Conservation (phyloP, 2,329 filamentous ascomycete species). For the Sarocladiaceae sp. region DNA sequence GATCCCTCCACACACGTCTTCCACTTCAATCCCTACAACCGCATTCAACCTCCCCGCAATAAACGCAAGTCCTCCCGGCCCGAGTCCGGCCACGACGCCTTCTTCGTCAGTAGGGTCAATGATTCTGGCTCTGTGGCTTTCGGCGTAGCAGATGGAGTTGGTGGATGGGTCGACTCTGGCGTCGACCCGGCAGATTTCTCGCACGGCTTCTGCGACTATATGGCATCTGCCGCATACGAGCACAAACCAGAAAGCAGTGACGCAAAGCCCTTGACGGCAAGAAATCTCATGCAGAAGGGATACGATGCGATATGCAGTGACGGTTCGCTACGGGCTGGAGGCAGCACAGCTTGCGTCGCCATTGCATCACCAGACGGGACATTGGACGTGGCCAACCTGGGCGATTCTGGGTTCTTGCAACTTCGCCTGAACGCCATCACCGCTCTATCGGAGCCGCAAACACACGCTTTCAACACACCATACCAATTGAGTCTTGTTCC, state of each 20-base stretch:
- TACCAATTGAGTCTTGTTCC: slow-evolving; percentile 91
- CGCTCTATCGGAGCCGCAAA: slow-evolving; percentile 77
- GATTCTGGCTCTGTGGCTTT: slow-evolving; percentile 68
- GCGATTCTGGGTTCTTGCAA: slow-evolving; percentile 89
- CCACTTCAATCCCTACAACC: slow-evolving; percentile 62
- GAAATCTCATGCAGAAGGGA: slow-evolving; percentile 69
- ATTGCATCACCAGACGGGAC: slow-evolving; percentile 66
- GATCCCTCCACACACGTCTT: slow-evolving; percentile 64
- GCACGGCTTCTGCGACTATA: slow-evolving; percentile 86
- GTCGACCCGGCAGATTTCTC: slow-evolving; percentile 95
- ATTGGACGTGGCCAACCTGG: slow-evolving; percentile 86
- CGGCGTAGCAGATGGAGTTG: slow-evolving; percentile 89
- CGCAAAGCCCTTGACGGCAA: slow-evolving; percentile 46
- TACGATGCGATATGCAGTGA: slow-evolving; percentile 79
- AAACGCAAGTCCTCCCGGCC: slow-evolving; percentile 44
- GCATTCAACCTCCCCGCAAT: slow-evolving; percentile 39
- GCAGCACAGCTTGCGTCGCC: slow-evolving; percentile 87
- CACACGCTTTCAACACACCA: slow-evolving; percentile 95
- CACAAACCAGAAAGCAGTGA: slow-evolving; percentile 33
- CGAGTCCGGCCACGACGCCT: slow-evolving; percentile 88
- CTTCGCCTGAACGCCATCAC: slow-evolving; percentile 81
- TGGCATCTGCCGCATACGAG: slow-evolving; percentile 68
- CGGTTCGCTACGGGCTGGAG: slow-evolving; percentile 67
- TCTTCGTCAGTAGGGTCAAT: slow-evolving; percentile 82
- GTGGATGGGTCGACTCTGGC: slow-evolving; percentile 88